phyloP scores from a whole-genome alignment of 73 alveolate species.

The Paramecium sonneborni region DNA sequence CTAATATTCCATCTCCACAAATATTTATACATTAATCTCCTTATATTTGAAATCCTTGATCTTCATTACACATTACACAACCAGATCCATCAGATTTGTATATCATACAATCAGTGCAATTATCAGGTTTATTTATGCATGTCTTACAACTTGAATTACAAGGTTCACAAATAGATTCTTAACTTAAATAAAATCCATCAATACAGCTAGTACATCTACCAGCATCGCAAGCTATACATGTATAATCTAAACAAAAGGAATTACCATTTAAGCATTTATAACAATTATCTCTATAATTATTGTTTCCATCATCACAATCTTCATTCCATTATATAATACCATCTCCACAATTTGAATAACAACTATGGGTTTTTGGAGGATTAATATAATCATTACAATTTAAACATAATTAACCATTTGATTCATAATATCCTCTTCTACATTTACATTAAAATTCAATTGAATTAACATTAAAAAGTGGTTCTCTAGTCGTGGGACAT shows the following conservation, averaged over 20 bases:
- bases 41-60: neutral
- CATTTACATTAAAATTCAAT: slow-evolving; percentile 26
- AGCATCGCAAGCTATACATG: slow-evolving; percentile 36
- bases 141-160: neutral
- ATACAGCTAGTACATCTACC: slow-evolving; percentile 15
- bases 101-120: slow-evolving; percentile 24
- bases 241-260: neutral
- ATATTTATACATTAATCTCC: neutral
- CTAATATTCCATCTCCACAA: slow-evolving; percentile 50
- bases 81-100: neutral
- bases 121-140: neutral
- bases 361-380: neutral
- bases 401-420: neutral
- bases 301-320: slow-evolving; percentile 47
- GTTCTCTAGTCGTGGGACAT: slow-evolving; percentile 45
- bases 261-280: neutral
- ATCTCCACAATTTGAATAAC: slow-evolving; percentile 42
- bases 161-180: neutral
- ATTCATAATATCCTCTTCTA: slow-evolving; percentile 32
- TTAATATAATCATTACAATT: neutral
- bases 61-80: neutral
- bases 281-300: slow-evolving; percentile 26
- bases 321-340: slow-evolving; percentile 30
- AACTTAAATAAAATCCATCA: slow-evolving; percentile 1
- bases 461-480: neutral